Evolutionary conservation across 495 filamentous ascomycete genomes (phyloP).

Genomic region (Schizothecium vesticola): DNA sequence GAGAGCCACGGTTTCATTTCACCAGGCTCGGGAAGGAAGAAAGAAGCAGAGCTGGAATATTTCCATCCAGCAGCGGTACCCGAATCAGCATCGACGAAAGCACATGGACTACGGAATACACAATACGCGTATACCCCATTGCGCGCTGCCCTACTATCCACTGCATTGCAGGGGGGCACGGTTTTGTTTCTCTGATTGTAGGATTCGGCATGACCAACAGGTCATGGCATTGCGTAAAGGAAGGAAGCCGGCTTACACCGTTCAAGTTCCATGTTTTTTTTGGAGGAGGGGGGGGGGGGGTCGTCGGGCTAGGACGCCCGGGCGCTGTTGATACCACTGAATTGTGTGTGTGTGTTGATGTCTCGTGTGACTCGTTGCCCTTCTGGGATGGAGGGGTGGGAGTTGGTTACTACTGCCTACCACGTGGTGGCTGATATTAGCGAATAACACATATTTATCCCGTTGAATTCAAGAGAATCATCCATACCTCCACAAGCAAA

Average conservation of each 20-base stretch:
- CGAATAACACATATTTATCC: background rate
- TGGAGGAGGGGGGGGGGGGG: background rate
- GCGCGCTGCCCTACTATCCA: background rate
- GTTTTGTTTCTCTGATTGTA: background rate
- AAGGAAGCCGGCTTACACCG: background rate
- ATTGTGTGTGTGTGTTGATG: background rate
- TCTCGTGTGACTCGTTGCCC: background rate
- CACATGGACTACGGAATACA: background rate
- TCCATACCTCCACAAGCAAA: background rate
- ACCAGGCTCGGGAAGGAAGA: background rate
- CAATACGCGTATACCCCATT: background rate
- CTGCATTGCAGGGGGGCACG: background rate
- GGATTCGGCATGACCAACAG: background rate
- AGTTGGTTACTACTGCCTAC: no score
- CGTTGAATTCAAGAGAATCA: background rate
- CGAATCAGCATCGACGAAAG: background rate
- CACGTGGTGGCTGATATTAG: background rate
- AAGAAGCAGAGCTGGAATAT: background rate
- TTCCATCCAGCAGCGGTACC: background rate
- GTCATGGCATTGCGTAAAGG: background rate
- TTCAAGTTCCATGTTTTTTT: background rate
- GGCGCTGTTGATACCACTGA: background rate
- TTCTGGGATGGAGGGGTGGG: background rate
- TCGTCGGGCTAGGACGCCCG: background rate
- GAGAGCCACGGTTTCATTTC: background rate